These are phyloP conservation scores for Fusarium subglutinans DNA, from an alignment of 2,329 filamentous ascomycete genomes.

Conservation along the genomic window DNA sequence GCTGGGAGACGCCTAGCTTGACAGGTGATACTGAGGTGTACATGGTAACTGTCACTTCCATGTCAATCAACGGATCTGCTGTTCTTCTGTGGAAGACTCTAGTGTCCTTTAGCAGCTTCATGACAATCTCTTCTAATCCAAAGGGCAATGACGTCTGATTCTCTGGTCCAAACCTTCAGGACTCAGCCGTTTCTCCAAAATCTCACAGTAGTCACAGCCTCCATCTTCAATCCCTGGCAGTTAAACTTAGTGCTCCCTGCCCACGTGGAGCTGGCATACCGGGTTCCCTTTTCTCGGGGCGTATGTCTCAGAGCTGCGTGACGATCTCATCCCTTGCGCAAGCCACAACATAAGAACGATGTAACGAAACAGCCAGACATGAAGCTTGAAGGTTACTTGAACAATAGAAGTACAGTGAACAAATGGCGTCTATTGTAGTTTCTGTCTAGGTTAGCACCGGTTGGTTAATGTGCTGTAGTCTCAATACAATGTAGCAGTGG, in stretches of 20 bases:
- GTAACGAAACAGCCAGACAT: background rate
- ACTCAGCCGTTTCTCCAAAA: background rate
- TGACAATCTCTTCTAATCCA: background rate
- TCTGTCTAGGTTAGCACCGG: background rate
- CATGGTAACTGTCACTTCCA: background rate
- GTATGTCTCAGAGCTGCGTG: slow-evolving; percentile 26
- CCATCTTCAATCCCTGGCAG: background rate
- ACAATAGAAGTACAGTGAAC: background rate
- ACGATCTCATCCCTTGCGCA: slow-evolving; percentile 18
- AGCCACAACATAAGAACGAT: slow-evolving; percentile 26
- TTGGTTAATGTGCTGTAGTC: background rate
- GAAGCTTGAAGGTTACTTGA: background rate
- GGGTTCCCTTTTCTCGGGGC: slow-evolving; percentile 5
- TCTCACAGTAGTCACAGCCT: background rate
- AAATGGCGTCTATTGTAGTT: background rate
- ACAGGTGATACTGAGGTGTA: slow-evolving; percentile 6
- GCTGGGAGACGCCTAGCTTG: slow-evolving; percentile 12
- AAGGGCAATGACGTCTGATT: background rate
- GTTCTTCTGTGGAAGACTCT: background rate
- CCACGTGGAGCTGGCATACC: slow-evolving; percentile 29
- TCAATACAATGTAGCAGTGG: background rate
- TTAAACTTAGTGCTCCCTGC: background rate
- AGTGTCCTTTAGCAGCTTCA: background rate
- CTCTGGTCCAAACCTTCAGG: background rate
- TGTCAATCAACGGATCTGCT: background rate